Evolutionary conservation across 2,329 filamentous ascomycete genomes (phyloP).

Genomic region (Xylaria sp.): DNA sequence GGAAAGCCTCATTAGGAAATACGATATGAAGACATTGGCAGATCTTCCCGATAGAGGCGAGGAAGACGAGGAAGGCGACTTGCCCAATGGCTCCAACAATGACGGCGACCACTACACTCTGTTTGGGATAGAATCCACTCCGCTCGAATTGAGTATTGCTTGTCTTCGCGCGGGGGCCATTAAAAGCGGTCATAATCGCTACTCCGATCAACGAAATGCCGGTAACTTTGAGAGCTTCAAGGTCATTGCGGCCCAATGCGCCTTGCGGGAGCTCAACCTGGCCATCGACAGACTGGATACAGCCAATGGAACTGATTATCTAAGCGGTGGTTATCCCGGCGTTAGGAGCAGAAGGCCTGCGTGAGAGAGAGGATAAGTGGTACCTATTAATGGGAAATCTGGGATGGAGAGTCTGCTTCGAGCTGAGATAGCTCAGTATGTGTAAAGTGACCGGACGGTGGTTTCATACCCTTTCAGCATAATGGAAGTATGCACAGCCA

Average conservation of each 20-base stretch:
- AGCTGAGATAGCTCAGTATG: neutral
- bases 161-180: constrained; percentile 35
- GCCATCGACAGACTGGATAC: constrained; percentile 31
- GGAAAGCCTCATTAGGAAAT: constrained; percentile 45
- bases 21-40: constrained; percentile 13
- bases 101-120: neutral
- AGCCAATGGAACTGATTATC: constrained; percentile 13
- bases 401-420: neutral
- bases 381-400: neutral
- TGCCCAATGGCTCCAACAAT: neutral
- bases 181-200: neutral
- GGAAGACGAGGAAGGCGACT: constrained; percentile 11
- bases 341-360: constrained; percentile 13
- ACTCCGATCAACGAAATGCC: constrained; percentile 17
- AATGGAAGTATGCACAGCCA: no score
- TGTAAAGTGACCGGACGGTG: neutral
- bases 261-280: constrained; percentile 38
- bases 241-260: constrained; percentile 40
- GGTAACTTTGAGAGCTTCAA: constrained; percentile 40
- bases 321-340: constrained; percentile 31
- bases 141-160: constrained; percentile 40
- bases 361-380: neutral
- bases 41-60: constrained; percentile 7
- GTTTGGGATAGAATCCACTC: constrained; percentile 11
- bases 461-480: neutral